Evolutionary conservation across 129 eudicot species (phyloP), one percentile per base, ranked within the genome.

Genomic region (Escallonia herrerae): DNA sequence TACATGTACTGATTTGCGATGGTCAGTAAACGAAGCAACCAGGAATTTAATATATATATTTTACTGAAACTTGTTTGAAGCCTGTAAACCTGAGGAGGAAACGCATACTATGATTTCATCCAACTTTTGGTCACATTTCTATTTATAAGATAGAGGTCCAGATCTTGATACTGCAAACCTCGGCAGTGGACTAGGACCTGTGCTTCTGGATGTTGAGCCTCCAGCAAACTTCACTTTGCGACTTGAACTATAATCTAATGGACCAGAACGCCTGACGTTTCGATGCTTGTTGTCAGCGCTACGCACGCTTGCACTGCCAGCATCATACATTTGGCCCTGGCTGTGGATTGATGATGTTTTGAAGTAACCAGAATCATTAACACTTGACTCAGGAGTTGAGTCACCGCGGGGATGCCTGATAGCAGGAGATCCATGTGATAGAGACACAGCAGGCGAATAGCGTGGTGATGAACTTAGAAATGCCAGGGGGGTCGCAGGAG

Each of bases 121-220:
- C 14, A 6, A 53, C 13, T 54, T 52, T 43, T 56, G 9, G 14
- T 40, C 56, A 57, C 6, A n/a, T 5, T 45, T 69, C 80, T 83
- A 91, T 75, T 85, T 85, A 65, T 87, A 87, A 8, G 90, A 82
- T 56, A 91, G 77, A 58, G 97, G 97, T 71, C 97, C 97, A 46
- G 97, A 91, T 69, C 97, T 87, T 2, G 96, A 91, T 59, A 85
- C 96, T 1, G 95, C 97, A 72, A 94, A 94, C 74, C 93, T 94
- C n/a, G 99, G 95, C 71, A 94, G 62, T 2, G 99, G 96, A 70
- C 99, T 89, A 14, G 97, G 95, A 54, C 97, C 95, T 41, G 89
- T 82, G 78, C 90, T 86, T 43, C 83, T 84, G 42, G 99, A 94
- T 9, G 90, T 67, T 41, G 99, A 94, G 22, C 97, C 95, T 70